Evolutionary conservation across 768 basidiomycete genomes (phyloP), one percentile per base, ranked within the genome.

Genomic region (Lentinus brumalis): DNA sequence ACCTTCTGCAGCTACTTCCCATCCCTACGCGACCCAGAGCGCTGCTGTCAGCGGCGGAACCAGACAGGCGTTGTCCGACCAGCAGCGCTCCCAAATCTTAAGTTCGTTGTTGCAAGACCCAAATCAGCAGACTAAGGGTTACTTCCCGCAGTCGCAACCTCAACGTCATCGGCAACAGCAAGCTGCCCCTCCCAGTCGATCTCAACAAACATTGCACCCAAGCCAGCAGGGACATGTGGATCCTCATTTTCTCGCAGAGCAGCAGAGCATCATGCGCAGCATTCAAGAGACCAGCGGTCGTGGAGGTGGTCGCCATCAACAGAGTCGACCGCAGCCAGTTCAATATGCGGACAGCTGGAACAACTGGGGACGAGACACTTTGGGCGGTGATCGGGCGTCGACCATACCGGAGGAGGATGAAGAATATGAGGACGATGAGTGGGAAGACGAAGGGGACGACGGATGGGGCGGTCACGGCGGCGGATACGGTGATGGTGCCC

Each of bases 271-370:
- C 41, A 39, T 51, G 4, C 57, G 54, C n/a, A 63, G 62, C 26
- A 51, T 63, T 2, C 62, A 63, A 26, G 62, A 63, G 4, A 8
- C 30, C 46, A 49, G 29, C 46, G 46, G 10, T 10, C 57, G 53
- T 2, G 11, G 40, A 8, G 50, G 39, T 18, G 40, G 53, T 7
- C 53, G 44, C 12, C 38, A 50, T 12, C 58, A 45, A 18, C 58
- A 58, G n/a, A 15, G 39, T 26, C 44, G 41, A 8, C 63, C 56
- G 8, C 56, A 55, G 15, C 60, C 63, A n/a, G 62, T 67, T 4
- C 70, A 71, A 38, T 64, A 54, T 14, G 50, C 60, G n/a, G 61
- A 66, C 14, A 69, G 67, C 59, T 70, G 70, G 70, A 63, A 63
- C 5, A 66, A 58, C 32, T 59, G 56, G 51, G 63, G 57, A 29